Percentiles rank a stretch among this genome's conserved stretches.
Conservation (phyloP, 768 basidiomycete species). For the Amanita muscaria region DNA sequence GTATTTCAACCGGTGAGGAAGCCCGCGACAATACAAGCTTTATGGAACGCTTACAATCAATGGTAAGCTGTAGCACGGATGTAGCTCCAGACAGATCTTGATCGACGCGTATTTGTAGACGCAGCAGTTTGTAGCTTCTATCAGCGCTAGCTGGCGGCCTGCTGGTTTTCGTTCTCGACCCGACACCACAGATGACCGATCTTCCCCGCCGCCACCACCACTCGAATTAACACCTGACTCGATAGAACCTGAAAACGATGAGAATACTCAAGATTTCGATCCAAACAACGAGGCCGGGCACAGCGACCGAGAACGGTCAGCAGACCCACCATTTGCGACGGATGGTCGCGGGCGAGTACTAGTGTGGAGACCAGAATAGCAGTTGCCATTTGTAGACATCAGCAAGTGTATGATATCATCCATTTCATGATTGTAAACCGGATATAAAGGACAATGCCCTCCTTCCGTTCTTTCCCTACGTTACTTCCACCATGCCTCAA, state of each 20-base stretch:
- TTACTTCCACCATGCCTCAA: constrained; percentile 16
- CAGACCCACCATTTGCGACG: constrained; percentile 48
- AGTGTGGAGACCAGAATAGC: constrained; percentile 29
- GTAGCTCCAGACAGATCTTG: background rate
- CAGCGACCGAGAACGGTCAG: background rate
- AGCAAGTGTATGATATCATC: constrained; percentile 7
- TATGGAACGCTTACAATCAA: background rate
- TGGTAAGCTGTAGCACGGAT: background rate
- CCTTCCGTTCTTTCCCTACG: constrained; percentile 7
- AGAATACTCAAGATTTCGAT: background rate
- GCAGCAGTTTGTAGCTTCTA: constrained; percentile 3
- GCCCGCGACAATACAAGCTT: background rate
- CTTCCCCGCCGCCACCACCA: background rate
- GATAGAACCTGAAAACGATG: background rate
- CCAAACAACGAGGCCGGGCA: background rate
- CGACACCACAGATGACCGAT: background rate
- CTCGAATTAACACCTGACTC: background rate
- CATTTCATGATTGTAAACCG: constrained; percentile 9
- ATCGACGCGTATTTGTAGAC: background rate
- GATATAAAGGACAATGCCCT: constrained; percentile 3
- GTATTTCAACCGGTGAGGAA: too few relatives aligned
- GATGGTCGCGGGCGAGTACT: constrained; percentile 60
- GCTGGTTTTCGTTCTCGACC: background rate
- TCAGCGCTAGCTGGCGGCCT: background rate
- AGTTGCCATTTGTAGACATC: constrained; percentile 1